Evolutionary conservation across 768 basidiomycete species (phyloP).

Genomic region (Phylloporus scabripes): DNA sequence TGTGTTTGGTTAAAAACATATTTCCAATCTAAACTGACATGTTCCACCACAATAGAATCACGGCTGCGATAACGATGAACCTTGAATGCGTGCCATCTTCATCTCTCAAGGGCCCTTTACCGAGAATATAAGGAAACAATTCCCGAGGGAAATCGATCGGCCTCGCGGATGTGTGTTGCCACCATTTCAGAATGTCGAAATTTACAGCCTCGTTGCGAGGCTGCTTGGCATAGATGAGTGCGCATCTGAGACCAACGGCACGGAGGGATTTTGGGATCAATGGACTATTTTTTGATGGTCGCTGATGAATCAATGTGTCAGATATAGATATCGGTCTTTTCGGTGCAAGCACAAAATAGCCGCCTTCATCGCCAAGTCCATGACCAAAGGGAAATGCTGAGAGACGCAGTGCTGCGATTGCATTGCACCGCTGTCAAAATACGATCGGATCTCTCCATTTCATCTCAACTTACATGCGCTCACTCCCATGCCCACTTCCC

Average conservation of each 20-base stretch:
- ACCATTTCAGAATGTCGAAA: conserved; percentile 74
- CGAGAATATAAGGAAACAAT: conserved; percentile 7
- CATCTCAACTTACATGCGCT: too few relatives aligned
- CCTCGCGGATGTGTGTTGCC: conserved; percentile 55
- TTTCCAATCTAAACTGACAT: background rate
- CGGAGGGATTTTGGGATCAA: conserved; percentile 73
- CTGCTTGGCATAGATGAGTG: conserved; percentile 55
- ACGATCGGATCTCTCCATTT: background rate
- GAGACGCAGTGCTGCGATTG: background rate
- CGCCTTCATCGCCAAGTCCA: background rate
- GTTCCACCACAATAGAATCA: conserved; percentile 51
- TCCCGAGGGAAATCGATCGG: conserved; percentile 4
- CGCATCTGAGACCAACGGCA: conserved; percentile 69
- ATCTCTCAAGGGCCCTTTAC: conserved; percentile 86
- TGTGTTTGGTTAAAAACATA: conserved; percentile 22
- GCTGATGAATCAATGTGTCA: background rate
- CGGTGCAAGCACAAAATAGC: background rate
- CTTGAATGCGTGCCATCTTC: conserved; percentile 82
- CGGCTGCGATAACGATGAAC: conserved; percentile 76
- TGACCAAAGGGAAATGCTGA: background rate
- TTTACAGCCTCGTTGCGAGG: conserved; percentile 76
- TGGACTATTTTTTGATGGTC: conserved; percentile 22
- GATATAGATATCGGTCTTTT: background rate
- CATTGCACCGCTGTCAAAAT: background rate
- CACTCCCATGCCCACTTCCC: background rate